Percentiles rank a stretch among this genome's conserved stretches.
Conservation (phyloP, 2,329 filamentous ascomycete species). For the Ampelomyces quisqualis region DNA sequence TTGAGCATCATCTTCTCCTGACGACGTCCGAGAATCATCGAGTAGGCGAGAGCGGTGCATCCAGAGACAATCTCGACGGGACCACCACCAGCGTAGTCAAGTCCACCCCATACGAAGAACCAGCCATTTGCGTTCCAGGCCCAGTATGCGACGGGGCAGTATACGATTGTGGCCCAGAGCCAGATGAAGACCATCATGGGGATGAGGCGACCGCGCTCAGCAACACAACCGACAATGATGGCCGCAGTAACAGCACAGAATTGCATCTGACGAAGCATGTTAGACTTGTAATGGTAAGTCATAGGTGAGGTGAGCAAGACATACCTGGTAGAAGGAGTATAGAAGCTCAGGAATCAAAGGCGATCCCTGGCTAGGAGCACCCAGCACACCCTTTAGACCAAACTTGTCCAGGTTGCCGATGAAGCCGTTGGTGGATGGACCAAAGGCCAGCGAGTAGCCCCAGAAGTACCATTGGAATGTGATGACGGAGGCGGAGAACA, state of each 20-base stretch:
- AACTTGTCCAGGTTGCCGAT: constrained; percentile 91
- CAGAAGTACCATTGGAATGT: constrained; percentile 99
- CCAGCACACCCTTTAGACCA: constrained; percentile 81
- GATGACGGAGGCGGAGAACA: constrained; percentile 88
- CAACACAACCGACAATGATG: constrained; percentile 87
- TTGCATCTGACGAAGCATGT: constrained; percentile 70
- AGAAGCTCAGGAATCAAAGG: constrained; percentile 85
- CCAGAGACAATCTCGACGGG: constrained; percentile 97
- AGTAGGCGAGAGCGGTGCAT: constrained; percentile 90
- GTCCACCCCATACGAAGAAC: constrained; percentile 84
- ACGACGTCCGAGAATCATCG: constrained; percentile 88
- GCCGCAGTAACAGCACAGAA: constrained; percentile 92
- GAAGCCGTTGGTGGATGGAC: constrained; percentile 78
- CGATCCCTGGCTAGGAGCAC: constrained; percentile 80
- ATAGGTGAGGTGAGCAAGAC: constrained; percentile 17
- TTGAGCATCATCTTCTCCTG: constrained; percentile 99
- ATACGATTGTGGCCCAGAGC: constrained; percentile 94
- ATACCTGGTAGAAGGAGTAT: constrained; percentile 89
- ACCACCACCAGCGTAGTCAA: constrained; percentile 95
- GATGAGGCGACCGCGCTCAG: constrained; percentile 88
- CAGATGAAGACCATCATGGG: constrained; percentile 95
- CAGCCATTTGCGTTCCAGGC: constrained; percentile 94
- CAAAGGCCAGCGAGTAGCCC: constrained; percentile 96
- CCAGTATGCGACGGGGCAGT: constrained; percentile 97
- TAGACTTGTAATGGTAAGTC: constrained; percentile 5